A percentile compares a stretch with the other conserved stretches of the same genome.
phyloP scores from a whole-genome alignment of 1,284 basidiomycete genomes.

The Apiotrichum sp. region DNA sequence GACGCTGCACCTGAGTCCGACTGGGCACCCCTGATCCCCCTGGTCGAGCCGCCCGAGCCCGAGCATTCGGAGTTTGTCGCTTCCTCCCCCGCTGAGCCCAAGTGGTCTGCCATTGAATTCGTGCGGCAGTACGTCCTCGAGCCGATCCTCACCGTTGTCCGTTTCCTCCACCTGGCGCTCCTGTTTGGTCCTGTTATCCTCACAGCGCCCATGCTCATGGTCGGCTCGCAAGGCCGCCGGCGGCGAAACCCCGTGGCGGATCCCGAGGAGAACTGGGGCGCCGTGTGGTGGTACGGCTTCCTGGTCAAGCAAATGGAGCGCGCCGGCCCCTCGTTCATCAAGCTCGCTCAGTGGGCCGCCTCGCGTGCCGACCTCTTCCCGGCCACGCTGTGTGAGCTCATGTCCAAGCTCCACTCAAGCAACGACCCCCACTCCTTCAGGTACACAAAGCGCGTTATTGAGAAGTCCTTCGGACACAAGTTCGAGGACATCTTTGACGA shows the following conservation, averaged over 20 bases:
- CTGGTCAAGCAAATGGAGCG: slow-evolving; percentile 85
- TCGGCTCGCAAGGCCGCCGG: slow-evolving; percentile 55
- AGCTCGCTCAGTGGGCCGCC: slow-evolving; percentile 98
- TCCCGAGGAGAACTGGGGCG: slow-evolving; percentile 71
- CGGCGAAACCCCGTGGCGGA: slow-evolving; percentile 41
- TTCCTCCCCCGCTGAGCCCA: slow-evolving; percentile 13
- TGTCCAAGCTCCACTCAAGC: slow-evolving; percentile 84
- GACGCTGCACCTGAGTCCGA: not conserved
- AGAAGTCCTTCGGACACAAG: slow-evolving; percentile 70
- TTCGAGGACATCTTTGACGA: slow-evolving; percentile 90
- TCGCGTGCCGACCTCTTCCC: slow-evolving; percentile 94
- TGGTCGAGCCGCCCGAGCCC: not conserved
- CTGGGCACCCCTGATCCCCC: slow-evolving; percentile 14
- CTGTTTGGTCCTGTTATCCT: slow-evolving; percentile 86
- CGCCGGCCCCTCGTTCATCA: slow-evolving; percentile 96
- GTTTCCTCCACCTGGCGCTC: slow-evolving; percentile 76
- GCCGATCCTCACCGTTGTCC: slow-evolving; percentile 71
- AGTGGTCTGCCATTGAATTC: slow-evolving; percentile 14
- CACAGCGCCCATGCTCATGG: slow-evolving; percentile 73
- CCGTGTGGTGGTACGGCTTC: slow-evolving; percentile 91
- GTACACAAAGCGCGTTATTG: slow-evolving; percentile 78
- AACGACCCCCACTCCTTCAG: slow-evolving; percentile 74
- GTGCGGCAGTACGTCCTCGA: slow-evolving; percentile 60
- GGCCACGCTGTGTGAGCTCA: slow-evolving; percentile 73
- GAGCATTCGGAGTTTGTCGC: slow-evolving; percentile 18